These are phyloP conservation scores for Bonia amplexicaulis DNA, from an alignment of 176 grass and related monocot species.

Conservation along the genomic window DNA sequence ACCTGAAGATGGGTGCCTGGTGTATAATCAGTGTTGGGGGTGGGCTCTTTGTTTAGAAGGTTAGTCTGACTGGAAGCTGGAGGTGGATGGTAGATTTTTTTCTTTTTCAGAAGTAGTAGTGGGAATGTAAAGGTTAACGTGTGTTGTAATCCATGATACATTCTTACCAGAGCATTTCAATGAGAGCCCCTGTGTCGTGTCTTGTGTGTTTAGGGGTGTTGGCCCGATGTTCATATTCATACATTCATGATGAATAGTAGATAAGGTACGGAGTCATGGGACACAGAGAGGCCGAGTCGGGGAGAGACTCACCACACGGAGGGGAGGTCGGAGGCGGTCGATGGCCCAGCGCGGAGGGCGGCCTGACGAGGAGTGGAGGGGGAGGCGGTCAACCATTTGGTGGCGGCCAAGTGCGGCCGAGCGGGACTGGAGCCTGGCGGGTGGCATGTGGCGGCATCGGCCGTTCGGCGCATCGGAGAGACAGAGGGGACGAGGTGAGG, in stretches of 20 bases:
- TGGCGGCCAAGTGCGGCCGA: too few species aligned
- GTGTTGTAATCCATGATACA: slow-evolving; percentile 37
- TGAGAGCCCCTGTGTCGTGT: slow-evolving; percentile 19
- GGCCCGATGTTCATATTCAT: background rate
- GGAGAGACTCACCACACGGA: too few species aligned
- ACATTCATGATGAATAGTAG: background rate
- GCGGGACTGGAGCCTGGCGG: too few species aligned
- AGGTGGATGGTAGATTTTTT: slow-evolving; percentile 25
- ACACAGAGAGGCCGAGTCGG: too few species aligned
- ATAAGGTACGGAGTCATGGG: too few species aligned
- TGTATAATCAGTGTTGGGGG: slow-evolving; percentile 38
- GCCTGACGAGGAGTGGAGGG: too few species aligned
- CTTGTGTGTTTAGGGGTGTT: background rate
- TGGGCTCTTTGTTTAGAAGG: slow-evolving; percentile 39
- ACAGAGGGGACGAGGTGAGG: too few species aligned
- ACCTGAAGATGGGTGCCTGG: slow-evolving; percentile 74
- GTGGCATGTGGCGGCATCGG: too few species aligned
- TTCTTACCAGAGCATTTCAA: slow-evolving; percentile 33
- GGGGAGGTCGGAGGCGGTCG: too few species aligned
- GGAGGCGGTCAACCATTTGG: too few species aligned
- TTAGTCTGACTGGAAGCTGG: slow-evolving; percentile 45
- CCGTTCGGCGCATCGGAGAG: too few species aligned
- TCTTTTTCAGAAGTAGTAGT: slow-evolving; percentile 37
- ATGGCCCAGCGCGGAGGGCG: too few species aligned
- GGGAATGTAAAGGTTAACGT: slow-evolving; percentile 47